Evolutionary conservation across 805 yeast genomes (phyloP).

Genomic region (Starmerella etchellsii): DNA sequence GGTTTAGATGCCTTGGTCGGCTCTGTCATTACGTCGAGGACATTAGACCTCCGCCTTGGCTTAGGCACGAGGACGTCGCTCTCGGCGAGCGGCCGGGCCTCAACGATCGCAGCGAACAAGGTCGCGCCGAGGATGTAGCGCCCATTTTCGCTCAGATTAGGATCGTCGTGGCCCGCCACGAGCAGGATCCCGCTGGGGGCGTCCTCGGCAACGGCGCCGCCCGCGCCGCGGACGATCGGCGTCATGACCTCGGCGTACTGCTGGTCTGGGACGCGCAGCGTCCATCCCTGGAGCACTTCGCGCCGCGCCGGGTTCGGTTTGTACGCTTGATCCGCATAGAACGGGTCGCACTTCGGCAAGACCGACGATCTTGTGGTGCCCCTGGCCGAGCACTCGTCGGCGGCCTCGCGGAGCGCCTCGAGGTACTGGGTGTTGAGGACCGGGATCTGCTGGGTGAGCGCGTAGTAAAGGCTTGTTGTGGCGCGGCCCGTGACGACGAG

Average conservation of each 20-base stretch:
- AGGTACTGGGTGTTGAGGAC: constrained; percentile 23
- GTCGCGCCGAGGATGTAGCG: neutral
- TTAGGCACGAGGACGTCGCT: neutral
- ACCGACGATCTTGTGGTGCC: constrained; percentile 17
- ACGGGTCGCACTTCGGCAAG: constrained; percentile 22
- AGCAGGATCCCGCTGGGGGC: neutral
- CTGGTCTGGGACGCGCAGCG: constrained; percentile 21
- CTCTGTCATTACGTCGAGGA: too few relatives aligned
- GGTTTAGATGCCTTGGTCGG: too few relatives aligned
- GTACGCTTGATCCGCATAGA: constrained; percentile 21
- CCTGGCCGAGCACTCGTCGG: constrained; percentile 13
- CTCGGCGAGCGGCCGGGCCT: neutral
- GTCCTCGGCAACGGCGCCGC: constrained; percentile 13
- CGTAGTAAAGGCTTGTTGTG: constrained; percentile 26
- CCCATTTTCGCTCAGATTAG: neutral
- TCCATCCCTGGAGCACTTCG: constrained; percentile 19
- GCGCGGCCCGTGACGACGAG: constrained; percentile 20
- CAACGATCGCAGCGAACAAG: constrained; percentile 1
- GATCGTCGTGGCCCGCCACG: neutral
- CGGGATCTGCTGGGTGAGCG: constrained; percentile 26
- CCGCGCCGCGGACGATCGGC: constrained; percentile 22
- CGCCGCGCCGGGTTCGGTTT: constrained; percentile 21
- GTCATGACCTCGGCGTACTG: constrained; percentile 16
- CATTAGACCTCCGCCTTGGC: neutral
- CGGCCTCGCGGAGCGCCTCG: constrained; percentile 15